A percentile compares a stretch with the other conserved stretches of the same genome.
Conservation (phyloP, 192 early-diverging fungal genomes). For the Podila minutissima region DNA sequence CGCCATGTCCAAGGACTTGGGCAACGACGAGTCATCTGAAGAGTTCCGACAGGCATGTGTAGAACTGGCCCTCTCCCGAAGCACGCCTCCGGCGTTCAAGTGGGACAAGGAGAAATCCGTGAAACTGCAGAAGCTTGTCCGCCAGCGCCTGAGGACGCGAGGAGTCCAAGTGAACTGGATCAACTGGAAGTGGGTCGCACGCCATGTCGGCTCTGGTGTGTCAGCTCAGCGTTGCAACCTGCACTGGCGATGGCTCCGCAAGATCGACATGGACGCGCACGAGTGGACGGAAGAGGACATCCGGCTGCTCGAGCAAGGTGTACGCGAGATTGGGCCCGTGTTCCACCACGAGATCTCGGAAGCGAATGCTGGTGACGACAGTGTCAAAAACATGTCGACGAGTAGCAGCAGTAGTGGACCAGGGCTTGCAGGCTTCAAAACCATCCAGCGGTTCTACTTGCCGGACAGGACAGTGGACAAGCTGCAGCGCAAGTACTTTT, state of each 20-base stretch:
- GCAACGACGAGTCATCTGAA: neutral
- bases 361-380: neutral
- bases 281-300: constrained; percentile 31
- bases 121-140: constrained; percentile 37
- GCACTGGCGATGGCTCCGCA: constrained; percentile 29
- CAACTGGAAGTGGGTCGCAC: constrained; percentile 48
- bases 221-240: constrained; percentile 20
- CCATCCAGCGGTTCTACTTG: constrained; percentile 31
- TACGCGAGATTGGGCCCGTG: constrained; percentile 25
- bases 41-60: constrained; percentile 16
- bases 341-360: constrained; percentile 11
- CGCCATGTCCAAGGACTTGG: neutral
- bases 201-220: constrained; percentile 31
- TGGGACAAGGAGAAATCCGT: constrained; percentile 40
- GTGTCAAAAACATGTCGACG: neutral
- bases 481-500: constrained; percentile 32
- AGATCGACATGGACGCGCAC: constrained; percentile 3
- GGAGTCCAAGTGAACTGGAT: constrained; percentile 41
- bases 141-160: constrained; percentile 32
- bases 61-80: constrained; percentile 18
- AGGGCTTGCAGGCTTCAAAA: constrained; percentile 2
- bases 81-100: constrained; percentile 14
- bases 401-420: neutral
- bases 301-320: constrained; percentile 23
- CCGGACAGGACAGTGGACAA: constrained; percentile 3